Evolutionary conservation across 306 rosid species (phyloP), one percentile per base, ranked within the genome.

Genomic region (Astragalus membranaceus): DNA sequence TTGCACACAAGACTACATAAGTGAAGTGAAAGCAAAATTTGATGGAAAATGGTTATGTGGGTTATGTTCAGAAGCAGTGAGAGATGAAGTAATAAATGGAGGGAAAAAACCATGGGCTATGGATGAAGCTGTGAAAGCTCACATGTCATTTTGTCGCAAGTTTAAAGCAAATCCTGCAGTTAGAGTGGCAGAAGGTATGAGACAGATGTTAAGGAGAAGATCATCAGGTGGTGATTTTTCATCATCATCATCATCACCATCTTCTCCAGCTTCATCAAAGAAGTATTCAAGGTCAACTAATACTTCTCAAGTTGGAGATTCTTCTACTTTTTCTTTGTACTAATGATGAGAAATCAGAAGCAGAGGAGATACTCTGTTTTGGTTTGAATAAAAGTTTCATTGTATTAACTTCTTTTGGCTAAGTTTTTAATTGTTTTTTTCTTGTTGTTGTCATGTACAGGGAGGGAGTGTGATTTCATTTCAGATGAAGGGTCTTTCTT

Each of bases 31-130:
- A 78, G 79, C 85, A 7, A 91, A 89, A 30, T 95, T 95, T 39
- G 86, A 87, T 33, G 96, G 91, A 2, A 95, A 89, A 89, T 95
- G 99, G 99, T 79, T 95, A 1, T 95, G 99, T 84, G 99, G 99
- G 70, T 74, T 95, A 69, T 95, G 99, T 79, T 91, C 99, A 49
- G 99, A 95, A 84, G 99, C 99, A 16, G 99, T 95, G 0, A 86
- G 95, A 66, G 97, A 95, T 62, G 99, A 95, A 78, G 88, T 84
- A 14, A 79, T 82, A 29, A 80, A 68, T 70, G 81, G 87, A 66
- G 91, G 83, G 10, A 87, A 87, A 20, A 86, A 79, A 32, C 71
- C 79, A 37, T 81, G 82, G n/a, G 82, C 82, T 1, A 83, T 87
- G 87, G 95, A 91, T 48, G 99, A 95, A 84, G 99, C 99, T 55